Conservation (phyloP, 2,329 filamentous ascomycete species). For the Venturia oleaginea region DNA sequence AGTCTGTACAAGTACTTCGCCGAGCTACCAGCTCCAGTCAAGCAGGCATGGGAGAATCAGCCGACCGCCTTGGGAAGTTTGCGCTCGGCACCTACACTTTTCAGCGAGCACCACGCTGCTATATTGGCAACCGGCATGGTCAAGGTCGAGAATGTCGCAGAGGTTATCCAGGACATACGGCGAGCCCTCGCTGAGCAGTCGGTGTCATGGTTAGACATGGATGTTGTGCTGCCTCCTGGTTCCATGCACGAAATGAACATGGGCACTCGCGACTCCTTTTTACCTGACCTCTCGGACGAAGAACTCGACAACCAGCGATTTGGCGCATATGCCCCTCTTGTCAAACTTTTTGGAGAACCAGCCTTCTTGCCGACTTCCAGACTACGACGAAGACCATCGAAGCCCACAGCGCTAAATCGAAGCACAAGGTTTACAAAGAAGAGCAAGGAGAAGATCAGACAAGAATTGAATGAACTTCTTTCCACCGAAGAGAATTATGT, state of each 20-base stretch:
- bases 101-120: slow-evolving; percentile 86
- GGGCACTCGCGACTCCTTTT: slow-evolving; percentile 42
- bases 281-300: slow-evolving; percentile 52
- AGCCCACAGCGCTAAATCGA: slow-evolving; percentile 69
- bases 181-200: slow-evolving; percentile 72
- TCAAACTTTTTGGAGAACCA: slow-evolving; percentile 72
- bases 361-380: slow-evolving; percentile 81
- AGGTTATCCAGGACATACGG: slow-evolving; percentile 64
- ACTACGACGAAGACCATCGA: slow-evolving; percentile 76
- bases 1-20: slow-evolving; percentile 89
- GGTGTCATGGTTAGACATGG: slow-evolving; percentile 76
- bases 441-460: slow-evolving; percentile 75
- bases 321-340: slow-evolving; percentile 64
- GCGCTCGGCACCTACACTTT: slow-evolving; percentile 59
- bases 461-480: slow-evolving; percentile 82
- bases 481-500: slow-evolving; percentile 95
- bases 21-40: slow-evolving; percentile 71
- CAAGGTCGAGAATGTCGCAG: slow-evolving; percentile 65
- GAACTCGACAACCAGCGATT: slow-evolving; percentile 63
- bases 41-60: slow-evolving; percentile 54
- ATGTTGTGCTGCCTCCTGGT: slow-evolving; percentile 73
- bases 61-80: slow-evolving; percentile 46
- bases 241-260: slow-evolving; percentile 44
- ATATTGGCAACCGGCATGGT: slow-evolving; percentile 80
- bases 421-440: slow-evolving; percentile 68